phyloP scores from a whole-genome alignment of 345 rosid genomes.

The Turritis glabra region DNA sequence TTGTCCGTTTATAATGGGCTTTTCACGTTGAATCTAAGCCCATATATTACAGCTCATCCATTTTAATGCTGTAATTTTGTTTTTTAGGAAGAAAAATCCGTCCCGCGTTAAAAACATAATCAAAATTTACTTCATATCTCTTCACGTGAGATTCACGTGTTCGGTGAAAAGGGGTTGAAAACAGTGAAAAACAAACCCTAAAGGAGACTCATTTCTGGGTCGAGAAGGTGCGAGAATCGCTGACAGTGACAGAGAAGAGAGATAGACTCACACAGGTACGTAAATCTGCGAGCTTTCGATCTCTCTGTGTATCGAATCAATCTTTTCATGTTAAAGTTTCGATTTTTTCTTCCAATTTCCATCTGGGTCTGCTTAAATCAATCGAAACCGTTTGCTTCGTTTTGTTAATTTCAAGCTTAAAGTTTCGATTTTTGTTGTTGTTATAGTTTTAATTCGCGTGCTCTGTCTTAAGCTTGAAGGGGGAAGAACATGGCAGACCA shows the following conservation, averaged over 20 bases:
- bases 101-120: slow-evolving; percentile 13
- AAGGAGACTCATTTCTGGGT: not conserved
- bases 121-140: not conserved
- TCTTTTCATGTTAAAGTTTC: not conserved
- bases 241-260: not conserved
- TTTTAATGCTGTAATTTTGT: not conserved
- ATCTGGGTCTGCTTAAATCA: slow-evolving; percentile 13
- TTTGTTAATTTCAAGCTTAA: not conserved
- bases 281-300: not conserved
- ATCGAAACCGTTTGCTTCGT: not conserved
- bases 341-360: not conserved
- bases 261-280: not conserved
- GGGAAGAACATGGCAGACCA: slow-evolving; percentile 61
- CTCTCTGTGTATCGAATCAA: not conserved
- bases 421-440: not conserved
- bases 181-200: not conserved
- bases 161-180: not conserved
- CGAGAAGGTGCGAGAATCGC: not conserved
- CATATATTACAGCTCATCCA: not conserved
- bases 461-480: slow-evolving; percentile 11
- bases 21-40: not conserved
- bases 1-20: slow-evolving; percentile 4
- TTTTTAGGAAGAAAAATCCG: not conserved
- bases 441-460: not conserved
- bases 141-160: slow-evolving; percentile 31